Evolutionary conservation across 1,284 basidiomycete species (phyloP).

Genomic region (Coniferiporia weirii): DNA sequence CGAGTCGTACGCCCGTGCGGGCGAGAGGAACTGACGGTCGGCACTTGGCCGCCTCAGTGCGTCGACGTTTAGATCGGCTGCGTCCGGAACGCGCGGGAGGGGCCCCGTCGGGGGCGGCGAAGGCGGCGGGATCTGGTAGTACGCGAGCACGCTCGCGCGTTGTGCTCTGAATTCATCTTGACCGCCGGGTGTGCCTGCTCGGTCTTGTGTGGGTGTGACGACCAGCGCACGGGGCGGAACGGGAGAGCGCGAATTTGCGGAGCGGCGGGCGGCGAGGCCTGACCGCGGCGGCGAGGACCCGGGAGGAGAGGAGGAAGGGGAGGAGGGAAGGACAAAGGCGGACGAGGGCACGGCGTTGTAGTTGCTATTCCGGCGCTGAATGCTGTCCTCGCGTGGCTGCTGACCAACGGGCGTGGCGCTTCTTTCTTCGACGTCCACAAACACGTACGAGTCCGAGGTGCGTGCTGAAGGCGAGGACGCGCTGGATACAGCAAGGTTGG

Average conservation of each 20-base stretch:
- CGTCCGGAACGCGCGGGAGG: not conserved
- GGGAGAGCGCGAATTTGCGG: not conserved
- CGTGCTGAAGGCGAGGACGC: not conserved
- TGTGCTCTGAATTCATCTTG: not conserved
- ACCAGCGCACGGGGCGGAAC: not conserved
- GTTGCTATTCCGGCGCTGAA: not conserved
- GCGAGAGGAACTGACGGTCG: conserved; percentile 2
- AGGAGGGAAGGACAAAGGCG: not conserved
- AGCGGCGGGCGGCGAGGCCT: not conserved
- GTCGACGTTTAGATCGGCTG: not conserved
- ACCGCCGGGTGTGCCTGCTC: conserved; percentile 1
- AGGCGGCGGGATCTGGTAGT: conserved; percentile 17
- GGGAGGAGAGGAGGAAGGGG: not conserved
- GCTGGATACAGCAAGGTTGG: not conserved
- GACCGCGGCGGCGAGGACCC: not conserved
- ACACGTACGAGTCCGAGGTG: conserved; percentile 6
- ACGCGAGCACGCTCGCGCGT: conserved; percentile 14
- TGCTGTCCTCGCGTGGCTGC: not conserved
- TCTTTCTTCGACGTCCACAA: conserved; percentile 1
- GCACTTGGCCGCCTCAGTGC: not conserved
- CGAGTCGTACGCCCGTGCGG: not conserved
- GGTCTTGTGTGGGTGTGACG: conserved; percentile 5
- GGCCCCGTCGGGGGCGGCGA: conserved; percentile 17
- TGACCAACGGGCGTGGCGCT: not conserved
- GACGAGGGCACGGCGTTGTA: not conserved